Conservation (phyloP, 768 basidiomycete species). For the Tylopilus rubrobrunneus region DNA sequence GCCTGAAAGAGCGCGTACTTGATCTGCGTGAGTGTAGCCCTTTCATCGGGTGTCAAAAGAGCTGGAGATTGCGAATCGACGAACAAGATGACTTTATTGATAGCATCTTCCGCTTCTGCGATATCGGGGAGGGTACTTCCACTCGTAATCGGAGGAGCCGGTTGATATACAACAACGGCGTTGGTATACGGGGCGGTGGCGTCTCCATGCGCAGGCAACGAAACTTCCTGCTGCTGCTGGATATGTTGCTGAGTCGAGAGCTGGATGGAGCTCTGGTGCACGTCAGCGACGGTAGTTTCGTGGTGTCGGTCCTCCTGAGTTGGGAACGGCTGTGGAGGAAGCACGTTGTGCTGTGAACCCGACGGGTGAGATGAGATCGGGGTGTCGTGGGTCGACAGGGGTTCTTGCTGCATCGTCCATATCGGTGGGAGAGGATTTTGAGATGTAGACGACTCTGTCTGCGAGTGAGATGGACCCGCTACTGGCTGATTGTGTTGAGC, state of each 20-base stretch:
- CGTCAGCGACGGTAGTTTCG: slow-evolving; percentile 21
- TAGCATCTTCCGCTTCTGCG: slow-evolving; percentile 50
- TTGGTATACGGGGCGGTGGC: slow-evolving; percentile 24
- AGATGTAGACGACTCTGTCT: slow-evolving; percentile 19
- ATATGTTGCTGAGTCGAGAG: slow-evolving; percentile 30
- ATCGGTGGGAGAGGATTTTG: slow-evolving; percentile 32
- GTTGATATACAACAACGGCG: slow-evolving; percentile 32
- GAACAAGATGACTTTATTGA: slow-evolving; percentile 52
- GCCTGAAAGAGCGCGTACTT: slow-evolving; percentile 54
- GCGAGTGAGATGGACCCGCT: slow-evolving; percentile 31
- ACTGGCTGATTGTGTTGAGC: slow-evolving; percentile 23
- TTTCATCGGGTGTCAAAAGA: slow-evolving; percentile 34
- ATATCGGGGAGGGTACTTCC: slow-evolving; percentile 36
- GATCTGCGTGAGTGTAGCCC: slow-evolving; percentile 41
- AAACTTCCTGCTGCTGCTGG: slow-evolving; percentile 28
- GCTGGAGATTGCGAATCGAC: slow-evolving; percentile 40
- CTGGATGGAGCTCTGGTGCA: slow-evolving; percentile 28
- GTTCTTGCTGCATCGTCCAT: slow-evolving; percentile 32
- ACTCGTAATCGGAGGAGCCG: slow-evolving; percentile 30
- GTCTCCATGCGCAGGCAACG: slow-evolving; percentile 26
- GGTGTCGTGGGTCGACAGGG: slow-evolving; percentile 23
- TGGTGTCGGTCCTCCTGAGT: slow-evolving; percentile 27
- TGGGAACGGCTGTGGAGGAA: slow-evolving; percentile 29
- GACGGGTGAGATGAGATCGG: slow-evolving; percentile 32
- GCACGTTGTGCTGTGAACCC: slow-evolving; percentile 25